phyloP scores from a whole-genome alignment of 371 early-diverging fungal species.

The Capillidium heterosporum region DNA sequence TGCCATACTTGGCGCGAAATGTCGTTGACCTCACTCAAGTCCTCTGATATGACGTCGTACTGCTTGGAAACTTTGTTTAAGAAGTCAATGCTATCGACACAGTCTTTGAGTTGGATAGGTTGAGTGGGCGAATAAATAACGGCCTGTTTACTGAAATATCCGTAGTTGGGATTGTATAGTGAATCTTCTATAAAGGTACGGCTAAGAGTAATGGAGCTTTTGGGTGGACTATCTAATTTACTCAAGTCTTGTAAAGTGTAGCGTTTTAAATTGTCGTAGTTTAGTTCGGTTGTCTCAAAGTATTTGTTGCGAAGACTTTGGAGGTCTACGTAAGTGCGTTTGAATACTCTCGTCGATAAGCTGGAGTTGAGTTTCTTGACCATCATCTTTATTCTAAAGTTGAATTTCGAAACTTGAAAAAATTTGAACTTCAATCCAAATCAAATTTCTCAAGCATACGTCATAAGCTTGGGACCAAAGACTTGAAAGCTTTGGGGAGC shows the following conservation, averaged over 20 bases:
- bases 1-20: slow-evolving; percentile 86
- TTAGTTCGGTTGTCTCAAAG: neutral
- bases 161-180: slow-evolving; percentile 89
- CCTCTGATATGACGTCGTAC: slow-evolving; percentile 63
- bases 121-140: slow-evolving; percentile 41
- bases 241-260: slow-evolving; percentile 4
- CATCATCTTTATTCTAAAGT: no score
- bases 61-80: slow-evolving; percentile 50
- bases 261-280: slow-evolving; percentile 6
- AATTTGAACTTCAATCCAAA: no score
- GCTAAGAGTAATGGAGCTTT: slow-evolving; percentile 43
- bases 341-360: neutral
- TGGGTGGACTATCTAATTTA: slow-evolving; percentile 21
- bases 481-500: no score
- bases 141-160: slow-evolving; percentile 91
- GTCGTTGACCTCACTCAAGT: slow-evolving; percentile 28
- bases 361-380: no score
- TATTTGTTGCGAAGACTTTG: neutral
- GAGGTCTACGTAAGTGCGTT: neutral
- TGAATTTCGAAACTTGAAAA: no score
- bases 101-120: slow-evolving; percentile 7
- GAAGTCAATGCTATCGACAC: slow-evolving; percentile 69
- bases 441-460: no score
- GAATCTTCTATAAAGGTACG: slow-evolving; percentile 89
- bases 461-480: no score